A percentile compares a stretch with the other conserved stretches of the same genome.
Evolutionary conservation across 2,329 filamentous ascomycete species (phyloP).

Genomic region (Arthrocladium fulminans): DNA sequence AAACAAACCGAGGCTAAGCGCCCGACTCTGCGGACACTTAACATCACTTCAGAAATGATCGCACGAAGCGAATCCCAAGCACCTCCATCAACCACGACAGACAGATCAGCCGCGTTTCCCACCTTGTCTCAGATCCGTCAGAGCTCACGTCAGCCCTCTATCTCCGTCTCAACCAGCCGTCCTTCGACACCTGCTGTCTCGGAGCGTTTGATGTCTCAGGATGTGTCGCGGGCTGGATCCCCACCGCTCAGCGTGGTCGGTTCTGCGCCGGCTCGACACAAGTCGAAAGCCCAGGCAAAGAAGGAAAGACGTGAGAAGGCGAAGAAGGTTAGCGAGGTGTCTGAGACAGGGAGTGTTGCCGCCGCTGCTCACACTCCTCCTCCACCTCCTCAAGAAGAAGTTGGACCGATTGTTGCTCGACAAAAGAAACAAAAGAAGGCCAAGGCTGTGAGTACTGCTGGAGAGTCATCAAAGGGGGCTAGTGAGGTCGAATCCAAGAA

Average conservation of each 20-base stretch:
- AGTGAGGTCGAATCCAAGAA: background rate
- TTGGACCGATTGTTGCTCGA: slow-evolving; percentile 53
- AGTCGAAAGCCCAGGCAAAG: slow-evolving; percentile 55
- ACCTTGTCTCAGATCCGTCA: slow-evolving; percentile 9
- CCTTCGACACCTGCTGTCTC: slow-evolving; percentile 53
- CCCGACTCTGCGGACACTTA: slow-evolving; percentile 13
- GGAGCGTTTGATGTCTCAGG: slow-evolving; percentile 47
- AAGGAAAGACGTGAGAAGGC: slow-evolving; percentile 48
- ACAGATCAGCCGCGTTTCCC: slow-evolving; percentile 13
- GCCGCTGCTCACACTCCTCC: slow-evolving; percentile 21
- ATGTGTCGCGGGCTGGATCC: slow-evolving; percentile 51
- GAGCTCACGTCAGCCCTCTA: slow-evolving; percentile 39
- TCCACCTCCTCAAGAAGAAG: slow-evolving; percentile 37
- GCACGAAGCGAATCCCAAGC: slow-evolving; percentile 14
- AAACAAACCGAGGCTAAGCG: slow-evolving; percentile 14
- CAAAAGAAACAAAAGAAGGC: slow-evolving; percentile 49
- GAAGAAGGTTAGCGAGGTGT: slow-evolving; percentile 35
- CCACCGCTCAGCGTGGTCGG: slow-evolving; percentile 52
- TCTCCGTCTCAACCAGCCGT: slow-evolving; percentile 49
- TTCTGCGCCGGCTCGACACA: slow-evolving; percentile 49
- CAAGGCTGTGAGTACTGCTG: slow-evolving; percentile 10
- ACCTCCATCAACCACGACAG: slow-evolving; percentile 17
- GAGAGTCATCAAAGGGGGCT: slow-evolving; percentile 6
- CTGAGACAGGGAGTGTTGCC: slow-evolving; percentile 26
- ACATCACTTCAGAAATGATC: slow-evolving; percentile 18